phyloP scores from a whole-genome alignment of 2,329 filamentous ascomycete species.

The Alternaria sp. region DNA sequence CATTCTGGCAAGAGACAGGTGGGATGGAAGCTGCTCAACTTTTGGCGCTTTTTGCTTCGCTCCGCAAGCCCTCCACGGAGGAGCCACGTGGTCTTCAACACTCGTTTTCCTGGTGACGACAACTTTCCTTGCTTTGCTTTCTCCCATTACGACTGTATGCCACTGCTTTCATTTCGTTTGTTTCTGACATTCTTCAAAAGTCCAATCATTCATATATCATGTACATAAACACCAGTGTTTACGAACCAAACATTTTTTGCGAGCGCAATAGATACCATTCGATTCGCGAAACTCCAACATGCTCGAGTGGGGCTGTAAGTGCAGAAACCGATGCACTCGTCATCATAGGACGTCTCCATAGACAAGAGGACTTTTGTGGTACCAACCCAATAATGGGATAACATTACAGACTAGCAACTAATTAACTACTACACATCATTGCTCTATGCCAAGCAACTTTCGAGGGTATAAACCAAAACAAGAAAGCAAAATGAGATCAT shows the following conservation, averaged over 20 bases:
- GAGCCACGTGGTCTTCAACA: constrained; percentile 34
- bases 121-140: background rate
- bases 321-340: background rate
- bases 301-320: background rate
- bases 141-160: background rate
- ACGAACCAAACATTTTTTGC: background rate
- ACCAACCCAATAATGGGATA: background rate
- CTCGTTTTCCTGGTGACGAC: constrained; percentile 42
- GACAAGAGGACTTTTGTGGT: background rate
- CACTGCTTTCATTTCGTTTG: background rate
- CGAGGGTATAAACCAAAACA: constrained; percentile 4
- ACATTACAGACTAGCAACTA: background rate
- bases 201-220: background rate
- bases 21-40: constrained; percentile 42
- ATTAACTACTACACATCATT: background rate
- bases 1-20: constrained; percentile 45
- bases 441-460: background rate
- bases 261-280: background rate
- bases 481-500: background rate
- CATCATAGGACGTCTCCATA: background rate
- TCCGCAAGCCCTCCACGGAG: constrained; percentile 25
- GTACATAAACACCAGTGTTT: background rate
- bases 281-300: background rate
- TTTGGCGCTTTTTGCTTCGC: constrained; percentile 40
- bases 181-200: background rate